These are phyloP conservation scores for Gymnopus androsaceus DNA, from an alignment of 1,284 basidiomycete species.

Conservation along the genomic window DNA sequence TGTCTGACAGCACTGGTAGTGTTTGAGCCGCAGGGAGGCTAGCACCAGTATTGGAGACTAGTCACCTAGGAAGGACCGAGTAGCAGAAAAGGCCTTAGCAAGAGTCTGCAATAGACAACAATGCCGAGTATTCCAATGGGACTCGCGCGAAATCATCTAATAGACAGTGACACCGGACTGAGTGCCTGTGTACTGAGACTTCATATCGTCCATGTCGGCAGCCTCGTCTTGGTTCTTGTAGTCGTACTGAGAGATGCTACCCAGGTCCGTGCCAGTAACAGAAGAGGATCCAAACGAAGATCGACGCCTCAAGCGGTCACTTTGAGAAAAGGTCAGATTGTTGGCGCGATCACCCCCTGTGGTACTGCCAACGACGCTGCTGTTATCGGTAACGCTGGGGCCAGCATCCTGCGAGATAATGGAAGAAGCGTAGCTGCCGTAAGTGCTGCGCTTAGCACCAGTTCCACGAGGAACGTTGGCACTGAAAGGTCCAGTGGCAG, in stretches of 20 bases:
- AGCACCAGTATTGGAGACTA: too few species aligned
- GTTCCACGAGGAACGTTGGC: constrained; percentile 50
- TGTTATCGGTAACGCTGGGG: constrained; percentile 55
- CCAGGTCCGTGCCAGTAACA: constrained; percentile 75
- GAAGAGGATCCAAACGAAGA: constrained; percentile 71
- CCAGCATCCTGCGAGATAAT: constrained; percentile 89
- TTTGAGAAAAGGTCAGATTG: constrained; percentile 81
- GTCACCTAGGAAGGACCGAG: neutral
- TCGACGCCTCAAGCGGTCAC: constrained; percentile 48
- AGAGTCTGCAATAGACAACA: neutral
- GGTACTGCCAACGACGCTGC: constrained; percentile 58
- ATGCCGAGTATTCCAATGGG: constrained; percentile 3
- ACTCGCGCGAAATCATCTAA: constrained; percentile 33
- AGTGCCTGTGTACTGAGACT: constrained; percentile 80
- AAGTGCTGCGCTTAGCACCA: constrained; percentile 71
- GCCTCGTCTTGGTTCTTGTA: constrained; percentile 86
- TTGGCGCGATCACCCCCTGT: constrained; percentile 45
- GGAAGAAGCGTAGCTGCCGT: constrained; percentile 86
- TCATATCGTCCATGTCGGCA: constrained; percentile 78
- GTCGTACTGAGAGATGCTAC: constrained; percentile 71
- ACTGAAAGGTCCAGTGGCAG: constrained; percentile 68
- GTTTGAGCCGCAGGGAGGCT: too few species aligned
- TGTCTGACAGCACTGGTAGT: too few species aligned
- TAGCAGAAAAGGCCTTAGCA: neutral
- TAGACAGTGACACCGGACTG: constrained; percentile 84